phyloP scores from a whole-genome alignment of 176 grass and related monocot genomes.

The Oryza punctata region DNA sequence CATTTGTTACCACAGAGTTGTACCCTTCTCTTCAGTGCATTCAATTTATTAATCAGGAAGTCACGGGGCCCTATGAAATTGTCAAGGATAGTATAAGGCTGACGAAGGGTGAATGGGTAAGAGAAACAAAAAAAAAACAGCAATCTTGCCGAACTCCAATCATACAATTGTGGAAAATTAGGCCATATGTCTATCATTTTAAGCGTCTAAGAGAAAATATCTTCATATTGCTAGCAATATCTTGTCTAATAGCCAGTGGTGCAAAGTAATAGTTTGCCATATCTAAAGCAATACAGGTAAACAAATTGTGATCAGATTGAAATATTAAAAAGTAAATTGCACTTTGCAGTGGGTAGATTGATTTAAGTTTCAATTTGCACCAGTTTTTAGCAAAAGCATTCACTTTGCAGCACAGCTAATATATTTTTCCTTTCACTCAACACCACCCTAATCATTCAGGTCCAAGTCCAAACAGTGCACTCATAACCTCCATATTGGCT shows the following conservation, averaged over 20 bases:
- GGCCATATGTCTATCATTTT: no score
- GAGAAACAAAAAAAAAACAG: no score
- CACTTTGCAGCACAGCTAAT: background rate
- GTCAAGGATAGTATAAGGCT: background rate
- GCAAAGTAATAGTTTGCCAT: background rate
- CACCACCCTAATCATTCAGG: background rate
- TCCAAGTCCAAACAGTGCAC: background rate
- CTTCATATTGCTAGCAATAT: background rate
- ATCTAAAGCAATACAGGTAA: background rate
- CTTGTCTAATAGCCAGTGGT: background rate
- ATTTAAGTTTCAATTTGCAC: background rate
- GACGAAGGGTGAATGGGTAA: no score
- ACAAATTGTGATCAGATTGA: background rate
- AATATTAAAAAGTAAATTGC: background rate
- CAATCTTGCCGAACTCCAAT: no score
- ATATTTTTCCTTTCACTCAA: background rate
- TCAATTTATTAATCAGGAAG: background rate
- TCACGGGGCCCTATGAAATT: background rate
- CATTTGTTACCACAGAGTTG: background rate
- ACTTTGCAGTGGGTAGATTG: background rate
- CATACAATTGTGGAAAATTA: no score
- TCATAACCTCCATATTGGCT: background rate
- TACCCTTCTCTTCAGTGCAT: background rate
- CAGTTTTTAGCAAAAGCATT: background rate
- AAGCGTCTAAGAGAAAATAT: no score